Evolutionary conservation across 164 flowering plant genomes (phyloP).

Genomic region (Annona squamosa): DNA sequence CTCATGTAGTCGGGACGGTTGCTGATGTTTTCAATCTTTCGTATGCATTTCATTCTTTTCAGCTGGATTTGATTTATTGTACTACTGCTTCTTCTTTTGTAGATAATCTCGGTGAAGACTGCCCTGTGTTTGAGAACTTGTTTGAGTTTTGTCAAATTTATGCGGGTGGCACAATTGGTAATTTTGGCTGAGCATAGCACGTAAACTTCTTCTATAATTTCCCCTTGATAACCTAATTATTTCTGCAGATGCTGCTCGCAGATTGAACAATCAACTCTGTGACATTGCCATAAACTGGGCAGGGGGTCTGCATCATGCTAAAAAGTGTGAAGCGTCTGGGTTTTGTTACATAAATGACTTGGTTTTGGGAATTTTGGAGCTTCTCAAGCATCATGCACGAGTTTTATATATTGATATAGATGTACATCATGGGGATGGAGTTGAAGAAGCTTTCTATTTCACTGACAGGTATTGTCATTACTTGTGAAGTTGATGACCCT

Average conservation of each 20-base stretch:
- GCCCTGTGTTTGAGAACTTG: constrained; percentile 93
- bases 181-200: constrained; percentile 3
- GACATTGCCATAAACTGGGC: constrained; percentile 99
- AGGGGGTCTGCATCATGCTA: constrained; percentile 98
- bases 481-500: neutral
- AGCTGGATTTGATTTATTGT: neutral
- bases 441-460: constrained; percentile 95
- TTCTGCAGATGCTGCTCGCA: constrained; percentile 83
- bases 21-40: neutral
- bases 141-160: constrained; percentile 97
- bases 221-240: neutral
- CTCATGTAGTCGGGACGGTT: too few species aligned
- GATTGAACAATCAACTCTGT: constrained; percentile 81
- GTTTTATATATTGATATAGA: constrained; percentile 93
- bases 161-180: constrained; percentile 99
- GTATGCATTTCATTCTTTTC: neutral
- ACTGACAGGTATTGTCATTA: constrained; percentile 68
- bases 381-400: constrained; percentile 85
- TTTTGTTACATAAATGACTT: constrained; percentile 97
- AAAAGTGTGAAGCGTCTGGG: constrained; percentile 96
- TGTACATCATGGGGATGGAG: constrained; percentile 99
- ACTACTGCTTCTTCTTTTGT: constrained; percentile 5
- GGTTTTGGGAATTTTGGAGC: constrained; percentile 93
- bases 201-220: neutral
- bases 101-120: constrained; percentile 98